phyloP scores from a whole-genome alignment of 78 protist species.

The Isochrysis galbana region DNA sequence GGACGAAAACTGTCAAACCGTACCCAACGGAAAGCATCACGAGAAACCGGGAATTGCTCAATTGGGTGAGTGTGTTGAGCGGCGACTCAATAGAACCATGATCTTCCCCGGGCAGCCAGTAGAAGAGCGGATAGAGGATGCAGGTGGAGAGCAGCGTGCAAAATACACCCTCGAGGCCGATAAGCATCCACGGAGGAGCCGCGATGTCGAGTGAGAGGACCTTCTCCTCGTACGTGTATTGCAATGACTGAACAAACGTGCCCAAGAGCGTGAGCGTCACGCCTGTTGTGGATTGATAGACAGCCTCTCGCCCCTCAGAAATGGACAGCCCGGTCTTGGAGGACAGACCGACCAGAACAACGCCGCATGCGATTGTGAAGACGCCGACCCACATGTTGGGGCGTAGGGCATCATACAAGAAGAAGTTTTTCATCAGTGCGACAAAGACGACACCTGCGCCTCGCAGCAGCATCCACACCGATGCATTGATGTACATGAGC shows the following conservation, averaged over 20 bases:
- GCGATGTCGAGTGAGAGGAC: background rate
- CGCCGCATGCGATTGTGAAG: background rate
- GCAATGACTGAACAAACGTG: background rate
- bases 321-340: too few relatives aligned
- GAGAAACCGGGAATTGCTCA: background rate
- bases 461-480: background rate
- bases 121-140: background rate
- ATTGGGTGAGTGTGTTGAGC: background rate
- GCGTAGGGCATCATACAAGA: background rate
- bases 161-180: background rate
- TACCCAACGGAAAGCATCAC: background rate
- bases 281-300: too few relatives aligned
- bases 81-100: background rate
- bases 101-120: background rate
- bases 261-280: background rate
- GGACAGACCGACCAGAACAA: too few relatives aligned
- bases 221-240: constrained; percentile 29
- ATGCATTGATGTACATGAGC: background rate
- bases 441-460: constrained; percentile 14
- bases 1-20: background rate
- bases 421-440: background rate
- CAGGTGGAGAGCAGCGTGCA: background rate
- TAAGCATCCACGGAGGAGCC: background rate
- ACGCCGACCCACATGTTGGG: background rate
- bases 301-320: too few relatives aligned